Percentiles rank a stretch among this genome's conserved stretches.
phyloP scores from a whole-genome alignment of 495 filamentous ascomycete genomes.

The Annulohypoxylon maeteangense region DNA sequence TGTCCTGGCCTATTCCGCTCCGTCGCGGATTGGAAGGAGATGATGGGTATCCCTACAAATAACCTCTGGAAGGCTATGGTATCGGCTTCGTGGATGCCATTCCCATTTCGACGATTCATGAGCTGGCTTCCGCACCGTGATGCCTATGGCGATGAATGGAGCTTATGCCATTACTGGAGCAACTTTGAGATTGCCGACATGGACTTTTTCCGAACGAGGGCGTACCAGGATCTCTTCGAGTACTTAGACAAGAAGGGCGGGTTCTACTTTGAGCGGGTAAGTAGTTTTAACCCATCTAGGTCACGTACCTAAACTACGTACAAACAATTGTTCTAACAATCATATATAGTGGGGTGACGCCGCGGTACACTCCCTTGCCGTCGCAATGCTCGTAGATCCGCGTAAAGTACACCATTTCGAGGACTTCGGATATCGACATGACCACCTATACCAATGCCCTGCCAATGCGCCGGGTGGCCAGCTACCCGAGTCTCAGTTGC shows the following conservation, averaged over 20 bases:
- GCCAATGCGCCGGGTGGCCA: constrained; percentile 46
- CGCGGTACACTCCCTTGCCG: constrained; percentile 56
- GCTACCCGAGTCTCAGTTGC: constrained; percentile 33
- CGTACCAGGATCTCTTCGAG: constrained; percentile 55
- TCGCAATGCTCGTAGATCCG: constrained; percentile 53
- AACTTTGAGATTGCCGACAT: constrained; percentile 61
- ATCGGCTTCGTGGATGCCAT: constrained; percentile 46
- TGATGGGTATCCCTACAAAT: constrained; percentile 38
- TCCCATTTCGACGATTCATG: constrained; percentile 46
- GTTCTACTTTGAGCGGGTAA: constrained; percentile 57
- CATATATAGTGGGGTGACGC: constrained; percentile 55
- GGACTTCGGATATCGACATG: constrained; percentile 57
- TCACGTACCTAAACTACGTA: not conserved
- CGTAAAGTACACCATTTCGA: constrained; percentile 57
- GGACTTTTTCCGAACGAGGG: constrained; percentile 56
- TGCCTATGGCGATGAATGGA: constrained; percentile 49
- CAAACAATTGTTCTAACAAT: not conserved
- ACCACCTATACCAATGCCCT: constrained; percentile 49
- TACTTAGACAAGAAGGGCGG: constrained; percentile 57
- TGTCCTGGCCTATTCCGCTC: constrained; percentile 54
- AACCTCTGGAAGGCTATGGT: constrained; percentile 47
- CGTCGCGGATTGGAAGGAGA: constrained; percentile 47
- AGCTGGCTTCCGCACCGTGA: constrained; percentile 47
- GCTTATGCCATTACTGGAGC: constrained; percentile 59
- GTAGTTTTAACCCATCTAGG: constrained; percentile 3